Conservation (phyloP, 164 flowering plant genomes). For the Hamamelis virginiana region DNA sequence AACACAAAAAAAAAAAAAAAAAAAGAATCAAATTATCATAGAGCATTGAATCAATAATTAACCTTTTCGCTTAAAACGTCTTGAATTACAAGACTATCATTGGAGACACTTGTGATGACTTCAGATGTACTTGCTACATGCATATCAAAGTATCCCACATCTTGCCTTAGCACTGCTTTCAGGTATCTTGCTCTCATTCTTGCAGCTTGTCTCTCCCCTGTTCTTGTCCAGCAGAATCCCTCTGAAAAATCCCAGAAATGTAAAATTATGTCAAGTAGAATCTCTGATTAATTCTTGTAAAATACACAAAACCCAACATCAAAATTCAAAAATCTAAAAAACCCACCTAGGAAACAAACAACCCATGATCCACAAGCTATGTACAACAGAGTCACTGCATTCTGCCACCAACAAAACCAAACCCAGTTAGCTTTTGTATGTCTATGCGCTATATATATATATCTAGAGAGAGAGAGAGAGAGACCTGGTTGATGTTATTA, state of each 20-base stretch:
- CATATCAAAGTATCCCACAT: conserved; percentile 77
- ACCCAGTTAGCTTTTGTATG: not conserved
- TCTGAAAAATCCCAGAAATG: conserved; percentile 32
- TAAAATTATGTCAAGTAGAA: too few species aligned
- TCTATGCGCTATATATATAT: not conserved
- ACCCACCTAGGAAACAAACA: conserved; percentile 45
- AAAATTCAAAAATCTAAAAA: not conserved
- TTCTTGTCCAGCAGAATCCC: conserved; percentile 90
- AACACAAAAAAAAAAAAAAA: too few species aligned
- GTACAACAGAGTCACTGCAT: conserved; percentile 42
- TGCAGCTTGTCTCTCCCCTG: conserved; percentile 79
- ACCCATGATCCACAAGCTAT: conserved; percentile 43
- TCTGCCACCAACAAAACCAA: conserved; percentile 32
- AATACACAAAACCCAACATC: not conserved
- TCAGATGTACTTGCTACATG: conserved; percentile 73
- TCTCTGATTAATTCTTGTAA: not conserved
- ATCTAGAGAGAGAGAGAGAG: not conserved
- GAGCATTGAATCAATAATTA: not conserved
- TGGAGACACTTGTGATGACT: conserved; percentile 71
- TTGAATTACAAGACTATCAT: conserved; percentile 80
- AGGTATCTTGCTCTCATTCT: conserved; percentile 70
- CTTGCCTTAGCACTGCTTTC: conserved; percentile 82
- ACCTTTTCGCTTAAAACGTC: conserved; percentile 86
- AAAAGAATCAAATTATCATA: not conserved
- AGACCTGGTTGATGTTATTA: conserved; percentile 40